Evolutionary conservation across 1,139 yeast genomes (phyloP).

Genomic region (Blastobotrys apis): DNA sequence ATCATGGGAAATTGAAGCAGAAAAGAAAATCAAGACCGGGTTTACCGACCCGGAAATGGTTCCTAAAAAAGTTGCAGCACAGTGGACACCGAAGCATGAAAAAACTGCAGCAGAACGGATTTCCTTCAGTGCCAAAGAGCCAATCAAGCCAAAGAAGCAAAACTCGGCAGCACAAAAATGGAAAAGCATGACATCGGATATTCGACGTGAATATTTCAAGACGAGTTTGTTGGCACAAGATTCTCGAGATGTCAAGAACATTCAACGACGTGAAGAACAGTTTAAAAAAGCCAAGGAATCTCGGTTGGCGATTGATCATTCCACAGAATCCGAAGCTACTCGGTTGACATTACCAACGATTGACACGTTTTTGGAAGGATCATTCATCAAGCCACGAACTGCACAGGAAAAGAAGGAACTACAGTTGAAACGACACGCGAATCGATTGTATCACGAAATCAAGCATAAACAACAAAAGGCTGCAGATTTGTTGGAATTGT

Average conservation of each 20-base stretch:
- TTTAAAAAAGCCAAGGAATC: slow-evolving; percentile 34
- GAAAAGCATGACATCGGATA: slow-evolving; percentile 54
- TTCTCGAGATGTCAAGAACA: slow-evolving; percentile 41
- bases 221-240: slow-evolving; percentile 66
- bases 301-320: slow-evolving; percentile 34
- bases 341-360: slow-evolving; percentile 75
- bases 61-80: slow-evolving; percentile 63
- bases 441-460: slow-evolving; percentile 46
- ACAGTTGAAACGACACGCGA: slow-evolving; percentile 49
- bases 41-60: slow-evolving; percentile 72
- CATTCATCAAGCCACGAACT: slow-evolving; percentile 69
- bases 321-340: slow-evolving; percentile 47
- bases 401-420: slow-evolving; percentile 55
- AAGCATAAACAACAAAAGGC: slow-evolving; percentile 48
- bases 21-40: slow-evolving; percentile 53
- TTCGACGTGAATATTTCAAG: slow-evolving; percentile 67
- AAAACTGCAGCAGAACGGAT: slow-evolving; percentile 59
- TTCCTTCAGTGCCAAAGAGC: slow-evolving; percentile 45
- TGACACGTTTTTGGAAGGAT: slow-evolving; percentile 57
- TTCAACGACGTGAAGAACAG: slow-evolving; percentile 28
- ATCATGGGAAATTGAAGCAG: slow-evolving; percentile 34
- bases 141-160: slow-evolving; percentile 33
- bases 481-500: slow-evolving; percentile 57
- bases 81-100: slow-evolving; percentile 46
- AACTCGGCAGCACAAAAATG: slow-evolving; percentile 50